Conservation (phyloP, 2,329 filamentous ascomycete genomes). For the Sarocladium strictum region DNA sequence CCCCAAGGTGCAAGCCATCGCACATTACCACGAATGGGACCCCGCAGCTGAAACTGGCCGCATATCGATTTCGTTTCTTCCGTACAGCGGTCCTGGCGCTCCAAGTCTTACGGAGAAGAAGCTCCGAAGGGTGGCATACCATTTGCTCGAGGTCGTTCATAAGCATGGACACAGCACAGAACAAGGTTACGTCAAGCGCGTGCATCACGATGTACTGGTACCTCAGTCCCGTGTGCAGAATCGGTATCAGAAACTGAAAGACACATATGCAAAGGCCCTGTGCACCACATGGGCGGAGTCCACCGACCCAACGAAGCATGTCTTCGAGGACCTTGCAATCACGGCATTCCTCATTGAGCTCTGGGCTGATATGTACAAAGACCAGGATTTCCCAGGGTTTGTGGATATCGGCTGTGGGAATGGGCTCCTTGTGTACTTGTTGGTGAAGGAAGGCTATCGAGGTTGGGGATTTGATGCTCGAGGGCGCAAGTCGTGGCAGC, state of each 20-base stretch:
- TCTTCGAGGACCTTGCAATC: slow-evolving; percentile 90
- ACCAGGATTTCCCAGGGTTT: slow-evolving; percentile 69
- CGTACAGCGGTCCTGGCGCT: slow-evolving; percentile 31
- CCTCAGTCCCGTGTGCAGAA: slow-evolving; percentile 73
- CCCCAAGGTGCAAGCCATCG: slow-evolving; percentile 67
- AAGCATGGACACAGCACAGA: slow-evolving; percentile 66
- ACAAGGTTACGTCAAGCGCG: slow-evolving; percentile 70
- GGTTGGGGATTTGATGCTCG: slow-evolving; percentile 93
- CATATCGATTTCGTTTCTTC: slow-evolving; percentile 56
- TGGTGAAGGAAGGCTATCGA: slow-evolving; percentile 71
- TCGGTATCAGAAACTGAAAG: slow-evolving; percentile 75
- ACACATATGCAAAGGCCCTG: slow-evolving; percentile 66
- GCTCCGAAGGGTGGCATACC: slow-evolving; percentile 61
- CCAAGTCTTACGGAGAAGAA: slow-evolving; percentile 30
- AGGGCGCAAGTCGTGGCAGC: slow-evolving; percentile 75
- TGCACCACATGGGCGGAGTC: slow-evolving; percentile 76
- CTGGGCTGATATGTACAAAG: slow-evolving; percentile 76
- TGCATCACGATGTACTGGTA: slow-evolving; percentile 76
- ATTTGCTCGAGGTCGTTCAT: slow-evolving; percentile 61
- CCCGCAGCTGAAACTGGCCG: slow-evolving; percentile 34
- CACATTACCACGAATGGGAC: slow-evolving; percentile 67
- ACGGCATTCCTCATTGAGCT: slow-evolving; percentile 89
- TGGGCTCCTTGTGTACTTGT: slow-evolving; percentile 78
- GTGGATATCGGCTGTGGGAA: slow-evolving; percentile 97
- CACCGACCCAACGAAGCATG: slow-evolving; percentile 84